Base-by-base conservation (phyloP, 2,329 filamentous ascomycete species). In the Chrysoporthe puriensis region DNA sequence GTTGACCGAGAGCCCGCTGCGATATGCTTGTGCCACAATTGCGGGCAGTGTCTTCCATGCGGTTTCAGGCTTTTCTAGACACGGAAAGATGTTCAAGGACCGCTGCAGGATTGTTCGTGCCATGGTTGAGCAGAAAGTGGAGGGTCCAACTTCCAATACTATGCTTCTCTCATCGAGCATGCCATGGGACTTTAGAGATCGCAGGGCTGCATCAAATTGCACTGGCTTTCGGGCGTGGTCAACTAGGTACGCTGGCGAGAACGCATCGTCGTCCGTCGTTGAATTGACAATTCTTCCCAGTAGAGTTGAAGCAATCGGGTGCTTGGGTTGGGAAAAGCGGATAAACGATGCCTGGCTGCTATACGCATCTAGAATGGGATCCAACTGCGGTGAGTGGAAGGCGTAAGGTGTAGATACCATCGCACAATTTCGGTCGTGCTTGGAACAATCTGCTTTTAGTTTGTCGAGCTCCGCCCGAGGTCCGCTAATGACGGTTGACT, bases 401-500 rank as follows among this genome's bases (percentile, higher is more conserved):
- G 73, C 52, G 70, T 70, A 21, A 79, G 74, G 66, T 73, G 70
- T 57, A 73, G 70, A 13, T 84, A 82, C 26, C 26, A 26, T 26
- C 21, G 88, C 80, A 79, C 75, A 4, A 77, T 26, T 26, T 26
- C 26, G 26, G 26, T 26, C 26, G 73, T 48, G 86, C 78, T 63
- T 83, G 77, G 1, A 26, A 26, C 73, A 73, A 0, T 79, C 78
- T 9, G 74, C 72, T 9, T 50, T 26, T 56, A 58, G 34, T 16
- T 34, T 58, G 16, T 32, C 32, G 26, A 58, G 18, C 3, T 32
- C 34, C 18, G 34, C 42, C 32, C 40, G 18, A n/a, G 32, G 32
- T 3, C 84, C 85, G 46, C 80, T 81, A n/a, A 96, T 81, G 1
- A 96, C 92, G 9, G 89, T 93, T 74, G 93, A 91, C 63, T 87